Evolutionary conservation across 2,329 filamentous ascomycete genomes (phyloP), one percentile per base, ranked within the genome.

Genomic region (Fusarium bulbicola): DNA sequence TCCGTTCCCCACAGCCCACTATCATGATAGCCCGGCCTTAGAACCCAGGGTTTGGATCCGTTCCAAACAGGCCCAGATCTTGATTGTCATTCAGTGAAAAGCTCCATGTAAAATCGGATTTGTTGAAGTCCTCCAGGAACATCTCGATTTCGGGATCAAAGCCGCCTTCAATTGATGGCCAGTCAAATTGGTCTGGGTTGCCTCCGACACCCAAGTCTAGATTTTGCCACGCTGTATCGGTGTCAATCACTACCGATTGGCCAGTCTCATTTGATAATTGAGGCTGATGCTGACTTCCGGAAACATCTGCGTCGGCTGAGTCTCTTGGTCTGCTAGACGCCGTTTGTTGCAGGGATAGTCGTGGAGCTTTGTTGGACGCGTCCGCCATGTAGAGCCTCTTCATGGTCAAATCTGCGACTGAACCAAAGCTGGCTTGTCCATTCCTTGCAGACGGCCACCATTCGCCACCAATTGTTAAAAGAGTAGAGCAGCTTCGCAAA

Each of bases 101-200:
- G 36, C 40, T 72, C 65, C 68, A 70, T 1, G 49, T 72, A 18
- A 72, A 70, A 10, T 70, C 70, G 3, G 65, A 73, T 15, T 37
- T n/a, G 43, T 61, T 70, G 6, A 69, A 69, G 20, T 72, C 70
- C 9, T 69, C 58, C 15, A 73, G 47, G 50, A 72, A 73, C 42
- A 63, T 72, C n/a, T 73, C 68, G 15, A 73, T 72, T n/a, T 73
- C 70, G 4, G 68, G 68, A 15, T 69, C 66, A 6, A 72, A 61
- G 8, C 64, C 64, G 26, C 24, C 21, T 18, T 58, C 50, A 32
- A 43, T 34, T 24, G 34, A 40, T 5, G 45, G 46, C 49, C 43
- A 67, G 7, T 21, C 20, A 8, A 53, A 42, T n/a, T 66, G 59
- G 32, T 46, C 42, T 1, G 24, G 2, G 5, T 30, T 26, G 11